phyloP scores from a whole-genome alignment of 805 yeast species.

The Saturnispora mendoncae region DNA sequence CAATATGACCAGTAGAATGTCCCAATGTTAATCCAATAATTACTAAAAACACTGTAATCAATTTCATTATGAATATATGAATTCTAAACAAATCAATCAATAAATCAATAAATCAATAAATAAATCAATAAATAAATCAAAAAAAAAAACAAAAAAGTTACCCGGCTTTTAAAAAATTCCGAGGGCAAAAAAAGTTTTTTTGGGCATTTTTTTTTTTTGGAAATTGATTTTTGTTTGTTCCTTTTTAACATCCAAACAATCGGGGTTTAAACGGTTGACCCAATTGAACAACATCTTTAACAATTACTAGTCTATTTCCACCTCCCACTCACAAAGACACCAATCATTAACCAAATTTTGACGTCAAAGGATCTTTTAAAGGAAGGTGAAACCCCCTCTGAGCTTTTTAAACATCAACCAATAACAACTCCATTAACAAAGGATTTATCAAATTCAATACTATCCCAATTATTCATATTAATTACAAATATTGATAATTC shows the following conservation, averaged over 20 bases:
- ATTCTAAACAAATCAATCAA: background rate
- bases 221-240: too few species aligned
- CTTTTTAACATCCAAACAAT: background rate
- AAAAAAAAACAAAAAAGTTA: too few species aligned
- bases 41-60: background rate
- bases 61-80: background rate
- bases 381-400: constrained; percentile 18
- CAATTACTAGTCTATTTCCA: background rate
- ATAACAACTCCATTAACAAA: constrained; percentile 11
- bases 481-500: constrained; percentile 35
- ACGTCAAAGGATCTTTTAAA: constrained; percentile 11
- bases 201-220: background rate
- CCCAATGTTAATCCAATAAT: background rate
- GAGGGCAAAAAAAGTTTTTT: background rate
- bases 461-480: constrained; percentile 47
- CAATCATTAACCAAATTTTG: constrained; percentile 5
- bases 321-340: too few species aligned
- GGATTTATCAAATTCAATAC: constrained; percentile 26
- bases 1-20: background rate
- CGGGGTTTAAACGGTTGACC: background rate
- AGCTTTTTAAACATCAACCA: constrained; percentile 16
- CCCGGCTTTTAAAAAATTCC: constrained; percentile 1
- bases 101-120: too few species aligned
- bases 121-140: too few species aligned
- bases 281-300: too few species aligned